These are phyloP conservation scores for Colletotrichum sp. DNA, from an alignment of 2,329 filamentous ascomycete genomes.

Conservation along the genomic window DNA sequence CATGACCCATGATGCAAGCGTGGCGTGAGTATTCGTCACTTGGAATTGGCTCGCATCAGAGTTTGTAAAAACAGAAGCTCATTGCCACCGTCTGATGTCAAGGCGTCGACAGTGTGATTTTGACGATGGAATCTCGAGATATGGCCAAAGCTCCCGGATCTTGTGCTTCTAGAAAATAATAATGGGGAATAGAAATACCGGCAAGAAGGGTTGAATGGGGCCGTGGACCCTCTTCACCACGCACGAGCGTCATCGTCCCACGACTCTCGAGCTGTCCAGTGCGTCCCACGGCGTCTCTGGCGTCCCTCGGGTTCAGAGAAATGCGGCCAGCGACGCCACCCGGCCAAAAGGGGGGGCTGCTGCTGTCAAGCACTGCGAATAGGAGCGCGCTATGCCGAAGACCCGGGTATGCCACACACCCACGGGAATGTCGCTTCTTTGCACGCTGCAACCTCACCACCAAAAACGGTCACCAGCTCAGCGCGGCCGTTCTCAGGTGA, in stretches of 20 bases:
- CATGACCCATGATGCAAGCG: conserved; percentile 18
- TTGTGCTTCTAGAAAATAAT: conserved; percentile 23
- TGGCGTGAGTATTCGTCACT: conserved; percentile 22
- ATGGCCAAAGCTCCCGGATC: conserved; percentile 23
- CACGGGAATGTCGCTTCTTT: conserved; percentile 13
- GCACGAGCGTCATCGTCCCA: conserved; percentile 23
- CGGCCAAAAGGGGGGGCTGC: not conserved
- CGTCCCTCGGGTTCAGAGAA: conserved; percentile 15
- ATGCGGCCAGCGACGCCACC: conserved; percentile 14
- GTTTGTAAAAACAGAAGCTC: not conserved
- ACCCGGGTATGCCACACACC: conserved; percentile 2
- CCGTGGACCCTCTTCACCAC: conserved; percentile 19
- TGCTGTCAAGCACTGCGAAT: not conserved
- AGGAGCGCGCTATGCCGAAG: conserved; percentile 6
- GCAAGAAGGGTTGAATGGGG: conserved; percentile 24
- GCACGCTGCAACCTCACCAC: conserved; percentile 11
- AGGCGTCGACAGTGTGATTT: not conserved
- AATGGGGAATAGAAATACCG: conserved; percentile 23
- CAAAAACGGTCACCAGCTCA: conserved; percentile 11
- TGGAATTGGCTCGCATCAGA: not conserved
- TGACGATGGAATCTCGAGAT: conserved; percentile 2
- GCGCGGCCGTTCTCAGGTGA: not conserved
- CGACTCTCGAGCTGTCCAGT: conserved; percentile 9
- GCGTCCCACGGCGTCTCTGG: conserved; percentile 3
- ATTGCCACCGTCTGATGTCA: conserved; percentile 14